Conservation (phyloP, 1,139 yeast genomes). For the Sugiyamaella novakii region DNA sequence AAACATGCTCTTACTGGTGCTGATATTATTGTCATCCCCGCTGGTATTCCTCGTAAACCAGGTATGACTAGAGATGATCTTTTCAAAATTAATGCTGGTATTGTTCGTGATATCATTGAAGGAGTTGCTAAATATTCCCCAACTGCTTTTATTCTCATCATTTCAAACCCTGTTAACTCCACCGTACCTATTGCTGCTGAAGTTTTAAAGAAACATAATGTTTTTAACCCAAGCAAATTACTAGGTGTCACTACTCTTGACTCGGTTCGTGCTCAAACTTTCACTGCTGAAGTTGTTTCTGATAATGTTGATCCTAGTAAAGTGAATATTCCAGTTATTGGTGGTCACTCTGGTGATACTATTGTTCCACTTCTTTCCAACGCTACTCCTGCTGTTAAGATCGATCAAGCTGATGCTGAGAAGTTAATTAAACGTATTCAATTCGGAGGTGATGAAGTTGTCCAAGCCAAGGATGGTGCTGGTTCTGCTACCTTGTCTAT, state of each 20-base stretch:
- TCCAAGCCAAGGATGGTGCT: conserved; percentile 97
- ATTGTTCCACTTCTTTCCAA: conserved; percentile 92
- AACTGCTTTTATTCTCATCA: conserved; percentile 81
- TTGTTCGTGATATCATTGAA: conserved; percentile 88
- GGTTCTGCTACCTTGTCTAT: conserved; percentile 98
- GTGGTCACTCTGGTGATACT: conserved; percentile 99
- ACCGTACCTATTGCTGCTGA: conserved; percentile 98
- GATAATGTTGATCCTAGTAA: conserved; percentile 72
- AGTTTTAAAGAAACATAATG: conserved; percentile 82
- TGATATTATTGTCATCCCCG: conserved; percentile 92
- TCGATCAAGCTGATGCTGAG: conserved; percentile 57
- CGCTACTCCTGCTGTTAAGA: conserved; percentile 52
- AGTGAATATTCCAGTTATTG: conserved; percentile 62
- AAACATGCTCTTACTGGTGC: conserved; percentile 74
- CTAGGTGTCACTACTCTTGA: conserved; percentile 98
- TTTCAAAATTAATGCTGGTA: conserved; percentile 95
- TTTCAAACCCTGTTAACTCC: conserved; percentile 97
- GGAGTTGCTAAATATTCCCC: conserved; percentile 87
- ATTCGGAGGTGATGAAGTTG: conserved; percentile 99
- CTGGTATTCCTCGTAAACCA: conserved; percentile 99
- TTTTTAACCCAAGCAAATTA: conserved; percentile 86
- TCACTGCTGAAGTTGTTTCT: conserved; percentile 66
- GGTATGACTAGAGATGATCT: conserved; percentile 97
- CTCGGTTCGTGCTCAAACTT: conserved; percentile 90
- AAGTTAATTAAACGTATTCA: conserved; percentile 89